A percentile compares a stretch with the other conserved stretches of the same genome.
Conservation (phyloP, 202 grass and related monocot genomes). For the Eragrostis tef region DNA sequence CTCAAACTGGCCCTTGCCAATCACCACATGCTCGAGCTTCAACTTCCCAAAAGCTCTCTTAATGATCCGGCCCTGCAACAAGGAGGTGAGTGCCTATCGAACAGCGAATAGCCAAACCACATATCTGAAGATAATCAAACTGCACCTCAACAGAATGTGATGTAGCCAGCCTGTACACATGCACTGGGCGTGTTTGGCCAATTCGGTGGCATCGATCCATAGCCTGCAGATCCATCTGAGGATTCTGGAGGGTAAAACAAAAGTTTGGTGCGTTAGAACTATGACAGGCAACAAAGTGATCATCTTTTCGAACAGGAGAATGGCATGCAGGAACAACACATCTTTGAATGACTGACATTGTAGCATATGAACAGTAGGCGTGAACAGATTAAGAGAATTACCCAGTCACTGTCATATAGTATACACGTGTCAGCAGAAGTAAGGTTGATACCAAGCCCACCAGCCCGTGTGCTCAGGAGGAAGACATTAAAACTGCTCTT, state of each 20-base stretch:
- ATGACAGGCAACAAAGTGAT: not conserved
- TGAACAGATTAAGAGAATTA: constrained; percentile 40
- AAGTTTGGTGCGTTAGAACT: constrained; percentile 17
- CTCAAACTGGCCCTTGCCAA: constrained; percentile 88
- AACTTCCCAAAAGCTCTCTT: constrained; percentile 92
- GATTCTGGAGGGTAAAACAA: constrained; percentile 64
- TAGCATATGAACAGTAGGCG: constrained; percentile 11
- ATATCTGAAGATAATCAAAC: constrained; percentile 13
- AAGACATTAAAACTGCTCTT: constrained; percentile 73
- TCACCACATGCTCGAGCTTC: constrained; percentile 93
- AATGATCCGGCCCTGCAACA: constrained; percentile 76
- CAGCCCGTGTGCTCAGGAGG: constrained; percentile 89
- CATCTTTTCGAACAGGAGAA: not conserved
- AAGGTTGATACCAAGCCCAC: constrained; percentile 97
- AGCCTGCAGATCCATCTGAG: constrained; percentile 96
- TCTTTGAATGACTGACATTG: not conserved
- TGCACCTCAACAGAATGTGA: constrained; percentile 86
- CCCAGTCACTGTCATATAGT: constrained; percentile 97
- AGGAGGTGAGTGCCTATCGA: constrained; percentile 13
- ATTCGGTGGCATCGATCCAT: constrained; percentile 99
- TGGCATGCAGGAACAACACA: not conserved
- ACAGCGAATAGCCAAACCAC: not conserved
- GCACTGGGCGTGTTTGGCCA: constrained; percentile 89
- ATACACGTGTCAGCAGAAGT: constrained; percentile 96
- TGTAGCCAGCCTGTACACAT: constrained; percentile 91